Evolutionary conservation across 805 yeast genomes (phyloP), one percentile per base, ranked within the genome.

Genomic region (Hanseniaspora thailandica): DNA sequence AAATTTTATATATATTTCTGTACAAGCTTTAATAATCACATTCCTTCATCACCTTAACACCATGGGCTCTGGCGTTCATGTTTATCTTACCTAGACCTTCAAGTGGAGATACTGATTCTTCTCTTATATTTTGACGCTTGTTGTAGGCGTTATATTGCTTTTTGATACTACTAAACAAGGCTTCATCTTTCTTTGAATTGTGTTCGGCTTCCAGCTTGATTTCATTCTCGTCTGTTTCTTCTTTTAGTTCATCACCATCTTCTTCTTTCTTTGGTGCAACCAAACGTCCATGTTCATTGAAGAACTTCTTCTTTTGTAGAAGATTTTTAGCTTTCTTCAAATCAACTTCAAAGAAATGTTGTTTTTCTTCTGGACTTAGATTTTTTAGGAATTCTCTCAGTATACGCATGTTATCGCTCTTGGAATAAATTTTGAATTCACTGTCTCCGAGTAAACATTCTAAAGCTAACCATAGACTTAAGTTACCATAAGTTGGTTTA

Each of bases 381-480:
- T 41, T 33, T 17, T 41, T 19, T 20, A 49, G 13, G 10, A 30
- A 19, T 5, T 43, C 25, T 43, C 25, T 26, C 17, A 40, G 23
- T 19, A 30, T 23, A 22, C n/a, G 15, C 20, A 5, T 22, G 30
- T 15, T n/a, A 22, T 22, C 17, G 12, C 2, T 22, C 15, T 22
- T 23, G 13, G 17, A 15, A 19, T 22, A 19, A 3, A 13, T 15
- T 15, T 28, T 6, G 25, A 15, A 30, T 34, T 47, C 15, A 13
- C 34, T 31, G 13, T 35, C 39, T 25, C 26, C 30, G 2, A 54
- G n/a, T 7, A 40, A 20, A 56, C 58, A 46, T 62, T 66, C 52
- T 39, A 60, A 55, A 47, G 63, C 45, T 34, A 66, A 47, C 70
- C 70, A 67, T 36, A 63, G 57, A 51, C 61, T 63, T 52, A 66